Percentiles rank a stretch among this genome's conserved stretches.
Conservation (phyloP, 2,329 filamentous ascomycete species). For the Alternaria gaisen region DNA sequence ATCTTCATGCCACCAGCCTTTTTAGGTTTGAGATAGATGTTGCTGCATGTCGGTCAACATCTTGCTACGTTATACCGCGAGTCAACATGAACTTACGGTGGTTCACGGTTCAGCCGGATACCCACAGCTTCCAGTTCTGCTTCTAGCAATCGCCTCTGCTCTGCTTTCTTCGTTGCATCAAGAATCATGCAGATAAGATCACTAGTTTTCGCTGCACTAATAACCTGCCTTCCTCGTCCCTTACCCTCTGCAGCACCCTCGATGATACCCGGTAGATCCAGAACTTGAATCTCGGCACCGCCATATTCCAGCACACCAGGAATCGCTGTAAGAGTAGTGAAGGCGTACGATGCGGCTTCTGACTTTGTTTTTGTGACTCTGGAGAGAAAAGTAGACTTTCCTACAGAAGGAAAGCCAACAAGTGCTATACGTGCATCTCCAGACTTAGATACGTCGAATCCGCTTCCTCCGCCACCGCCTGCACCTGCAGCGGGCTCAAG, state of each 20-base stretch:
- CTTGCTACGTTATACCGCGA: neutral
- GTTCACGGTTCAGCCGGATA: constrained; percentile 89
- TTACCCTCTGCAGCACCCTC: constrained; percentile 97
- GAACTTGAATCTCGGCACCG: constrained; percentile 95
- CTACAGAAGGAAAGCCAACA: constrained; percentile 98
- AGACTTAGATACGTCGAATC: constrained; percentile 91
- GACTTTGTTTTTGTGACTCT: constrained; percentile 99
- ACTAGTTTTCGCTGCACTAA: constrained; percentile 97
- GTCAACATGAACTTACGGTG: constrained; percentile 66
- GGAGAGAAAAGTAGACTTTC: constrained; percentile 98
- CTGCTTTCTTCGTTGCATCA: constrained; percentile 94
- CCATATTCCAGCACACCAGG: constrained; percentile 97
- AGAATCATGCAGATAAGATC: constrained; percentile 97
- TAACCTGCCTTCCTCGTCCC: constrained; percentile 93
- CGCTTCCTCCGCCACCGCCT: constrained; percentile 78
- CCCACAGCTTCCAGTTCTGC: constrained; percentile 94
- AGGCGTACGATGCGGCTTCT: constrained; percentile 94
- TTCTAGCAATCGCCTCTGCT: constrained; percentile 89
- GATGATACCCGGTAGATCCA: constrained; percentile 97
- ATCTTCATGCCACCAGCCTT: constrained; percentile 99
- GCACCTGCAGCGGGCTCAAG: constrained; percentile 86
- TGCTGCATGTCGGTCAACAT: constrained; percentile 62
- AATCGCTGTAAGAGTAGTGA: constrained; percentile 97
- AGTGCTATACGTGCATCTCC: constrained; percentile 96
- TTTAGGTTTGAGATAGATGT: constrained; percentile 96